These are phyloP conservation scores for Aspergillus versicolor DNA, from an alignment of 2,329 filamentous ascomycete species.

Conservation along the genomic window DNA sequence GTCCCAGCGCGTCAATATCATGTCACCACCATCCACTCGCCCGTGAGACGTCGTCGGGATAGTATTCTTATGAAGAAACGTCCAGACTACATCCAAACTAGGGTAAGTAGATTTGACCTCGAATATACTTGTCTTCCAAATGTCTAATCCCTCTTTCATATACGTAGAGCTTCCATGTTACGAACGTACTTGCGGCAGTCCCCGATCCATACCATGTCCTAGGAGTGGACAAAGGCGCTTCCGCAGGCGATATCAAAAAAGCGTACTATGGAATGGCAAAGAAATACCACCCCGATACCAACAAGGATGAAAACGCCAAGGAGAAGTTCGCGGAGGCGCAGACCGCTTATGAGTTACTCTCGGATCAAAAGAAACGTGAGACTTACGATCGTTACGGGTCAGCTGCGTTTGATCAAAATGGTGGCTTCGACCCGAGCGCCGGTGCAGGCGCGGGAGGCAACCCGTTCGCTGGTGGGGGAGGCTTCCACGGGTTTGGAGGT, in stretches of 20 bases:
- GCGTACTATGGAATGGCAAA: conserved; percentile 97
- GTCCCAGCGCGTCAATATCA: conserved; percentile 39
- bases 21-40: conserved; percentile 26
- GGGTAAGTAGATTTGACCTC: conserved; percentile 27
- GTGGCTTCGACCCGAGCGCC: conserved; percentile 75
- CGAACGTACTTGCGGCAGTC: conserved; percentile 62
- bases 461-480: conserved; percentile 59
- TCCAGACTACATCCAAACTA: conserved; percentile 23
- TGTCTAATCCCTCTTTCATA: conserved; percentile 9
- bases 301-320: conserved; percentile 91
- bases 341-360: conserved; percentile 88
- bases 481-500: conserved; percentile 59
- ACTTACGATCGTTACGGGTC: conserved; percentile 89
- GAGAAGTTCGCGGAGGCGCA: conserved; percentile 94
- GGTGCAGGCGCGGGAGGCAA: conserved; percentile 46
- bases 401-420: conserved; percentile 65
- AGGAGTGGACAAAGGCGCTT: conserved; percentile 79
- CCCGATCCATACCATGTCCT: conserved; percentile 86
- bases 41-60: conserved; percentile 27
- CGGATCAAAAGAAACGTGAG: conserved; percentile 88
- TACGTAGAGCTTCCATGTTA: conserved; percentile 44
- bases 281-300: conserved; percentile 97
- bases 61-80: conserved; percentile 26
- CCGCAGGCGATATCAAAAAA: conserved; percentile 89
- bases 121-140: not conserved